Evolutionary conservation across 1,284 basidiomycete genomes (phyloP), one percentile per base, ranked within the genome.

Genomic region (Pholiota adiposa): DNA sequence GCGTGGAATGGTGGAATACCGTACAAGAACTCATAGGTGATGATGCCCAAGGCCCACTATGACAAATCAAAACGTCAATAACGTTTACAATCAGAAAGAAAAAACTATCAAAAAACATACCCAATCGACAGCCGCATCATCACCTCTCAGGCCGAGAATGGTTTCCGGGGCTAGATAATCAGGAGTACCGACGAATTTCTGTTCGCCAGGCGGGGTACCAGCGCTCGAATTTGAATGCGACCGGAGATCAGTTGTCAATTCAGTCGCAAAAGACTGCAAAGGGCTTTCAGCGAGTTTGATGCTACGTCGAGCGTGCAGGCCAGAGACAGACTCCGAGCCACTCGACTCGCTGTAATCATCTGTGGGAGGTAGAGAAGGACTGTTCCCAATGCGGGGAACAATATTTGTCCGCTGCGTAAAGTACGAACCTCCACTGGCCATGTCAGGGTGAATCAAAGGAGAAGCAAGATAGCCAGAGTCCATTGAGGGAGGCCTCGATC

Each of bases 1-100:
- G 94, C 97, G 69, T 99, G 96, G 85, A 99, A 99, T 0, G 97
- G 97, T 31, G 97, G 97, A 40, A 96, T 87, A 2, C 97, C 96
- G 68, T 97, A 99, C 34, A 99, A 77, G 76, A 99, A 99, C 79
- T 99, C 97, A 77, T 99, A 99, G 27, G 96, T 92, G 69, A 99
- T 97, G 48, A 98, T 96, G 62, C 97, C 97, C 34, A 99, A 84
- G 14, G 97, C 97, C 97, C 97, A 99, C 89, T 90, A 65, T 64
- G 46, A 19, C n/a, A 50, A n/a, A 56, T 44, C 40, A 44, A 27
- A 19, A 46, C n/a, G 62, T 61, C 36, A 59, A 57, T 50, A 6
- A 36, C 40, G 51, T n/a, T n/a, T n/a, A 27, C n/a, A 61, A 46
- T 58, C 60, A 63, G 60, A 52, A 66, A 63, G 66, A 67, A 52